Evolutionary conservation across 169 alveolate species (phyloP).

Genomic region (Plasmodium cynomolgi): DNA sequence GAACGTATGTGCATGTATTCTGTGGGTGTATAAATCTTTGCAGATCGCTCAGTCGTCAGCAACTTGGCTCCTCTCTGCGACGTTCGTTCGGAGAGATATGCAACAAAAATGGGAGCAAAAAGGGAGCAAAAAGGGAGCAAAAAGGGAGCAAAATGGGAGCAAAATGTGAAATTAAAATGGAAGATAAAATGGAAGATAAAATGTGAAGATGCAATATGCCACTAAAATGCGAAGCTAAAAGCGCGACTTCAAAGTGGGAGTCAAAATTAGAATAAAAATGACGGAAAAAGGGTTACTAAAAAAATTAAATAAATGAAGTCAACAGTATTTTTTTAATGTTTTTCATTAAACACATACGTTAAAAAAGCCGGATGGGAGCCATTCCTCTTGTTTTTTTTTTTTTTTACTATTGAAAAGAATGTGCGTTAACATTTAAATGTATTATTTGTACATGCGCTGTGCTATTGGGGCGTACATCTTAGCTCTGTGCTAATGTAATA

Average conservation of each 20-base stretch:
- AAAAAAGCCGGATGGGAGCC: not conserved
- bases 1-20: not conserved
- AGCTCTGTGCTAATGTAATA: not conserved
- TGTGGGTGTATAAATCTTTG: not conserved
- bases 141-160: not conserved
- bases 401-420: not conserved
- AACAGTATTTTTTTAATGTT: not conserved
- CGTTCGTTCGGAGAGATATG: not conserved
- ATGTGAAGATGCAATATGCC: not conserved
- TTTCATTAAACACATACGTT: not conserved
- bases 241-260: not conserved
- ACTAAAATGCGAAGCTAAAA: conserved; percentile 1
- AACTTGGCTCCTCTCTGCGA: not conserved
- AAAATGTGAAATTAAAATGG: not conserved
- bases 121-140: not conserved
- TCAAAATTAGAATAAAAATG: conserved; percentile 1
- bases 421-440: not conserved
- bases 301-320: not conserved
- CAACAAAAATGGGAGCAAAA: not conserved
- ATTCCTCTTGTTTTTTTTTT: not conserved
- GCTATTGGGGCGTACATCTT: not conserved
- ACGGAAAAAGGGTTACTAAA: not conserved
- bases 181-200: not conserved
- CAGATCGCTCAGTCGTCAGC: not conserved
- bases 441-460: not conserved